Evolutionary conservation across 768 basidiomycete species (phyloP).

Genomic region (Suillus occidentalis): DNA sequence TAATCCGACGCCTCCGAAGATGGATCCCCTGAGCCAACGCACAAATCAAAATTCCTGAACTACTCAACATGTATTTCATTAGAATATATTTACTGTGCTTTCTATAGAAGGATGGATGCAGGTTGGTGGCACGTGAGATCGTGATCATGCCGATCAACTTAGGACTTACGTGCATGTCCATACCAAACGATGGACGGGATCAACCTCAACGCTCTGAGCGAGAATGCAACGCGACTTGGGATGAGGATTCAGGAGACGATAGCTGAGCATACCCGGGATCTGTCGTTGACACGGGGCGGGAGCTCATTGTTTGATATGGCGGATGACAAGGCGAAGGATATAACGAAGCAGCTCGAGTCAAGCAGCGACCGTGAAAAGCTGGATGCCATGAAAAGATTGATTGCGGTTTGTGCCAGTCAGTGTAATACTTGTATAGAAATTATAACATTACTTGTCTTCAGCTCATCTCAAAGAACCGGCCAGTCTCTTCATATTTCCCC

Average conservation of each 20-base stretch:
- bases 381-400: constrained; percentile 92
- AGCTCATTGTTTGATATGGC: constrained; percentile 62
- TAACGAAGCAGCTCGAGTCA: constrained; percentile 85
- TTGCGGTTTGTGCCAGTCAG: constrained; percentile 65
- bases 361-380: constrained; percentile 87
- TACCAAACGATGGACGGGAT: constrained; percentile 31
- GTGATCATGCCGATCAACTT: background rate
- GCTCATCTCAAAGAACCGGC: constrained; percentile 91
- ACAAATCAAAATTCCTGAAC: background rate
- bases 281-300: constrained; percentile 55
- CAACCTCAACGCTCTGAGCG: constrained; percentile 50
- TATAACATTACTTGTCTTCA: constrained; percentile 30
- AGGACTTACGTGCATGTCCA: background rate
- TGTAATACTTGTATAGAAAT: constrained; percentile 1
- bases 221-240: constrained; percentile 82
- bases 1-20: background rate
- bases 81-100: background rate
- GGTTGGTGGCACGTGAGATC: background rate
- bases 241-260: constrained; percentile 83
- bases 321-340: constrained; percentile 83
- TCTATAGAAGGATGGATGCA: background rate
- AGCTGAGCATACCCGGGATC: constrained; percentile 77
- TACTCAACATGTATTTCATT: background rate
- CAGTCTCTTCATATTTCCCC: constrained; percentile 92
- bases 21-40: background rate